Percentiles rank a stretch among this genome's conserved stretches.
phyloP scores from a whole-genome alignment of 345 rosid genomes.

The Eucalyptus paniculata region DNA sequence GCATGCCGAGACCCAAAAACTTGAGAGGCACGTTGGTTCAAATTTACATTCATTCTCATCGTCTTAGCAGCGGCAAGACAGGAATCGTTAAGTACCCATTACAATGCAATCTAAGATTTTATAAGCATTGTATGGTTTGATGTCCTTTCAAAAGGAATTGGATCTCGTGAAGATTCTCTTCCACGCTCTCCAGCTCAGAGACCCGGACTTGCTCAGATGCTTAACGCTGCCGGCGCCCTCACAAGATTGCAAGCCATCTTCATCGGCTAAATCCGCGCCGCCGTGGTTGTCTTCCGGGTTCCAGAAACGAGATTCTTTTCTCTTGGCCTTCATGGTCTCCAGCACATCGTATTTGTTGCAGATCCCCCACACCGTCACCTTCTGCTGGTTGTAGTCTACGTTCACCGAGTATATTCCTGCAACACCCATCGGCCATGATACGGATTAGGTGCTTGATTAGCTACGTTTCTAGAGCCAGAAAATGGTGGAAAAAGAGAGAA shows the following conservation, averaged over 20 bases:
- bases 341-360: slow-evolving; percentile 72
- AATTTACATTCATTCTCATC: not conserved
- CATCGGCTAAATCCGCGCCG: not conserved
- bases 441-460: not conserved
- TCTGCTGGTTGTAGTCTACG: slow-evolving; percentile 56
- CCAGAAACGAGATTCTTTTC: slow-evolving; percentile 80
- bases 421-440: not conserved
- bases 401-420: slow-evolving; percentile 76
- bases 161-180: slow-evolving; percentile 54
- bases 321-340: slow-evolving; percentile 45
- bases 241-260: not conserved
- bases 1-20: not conserved
- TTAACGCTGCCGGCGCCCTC: not conserved
- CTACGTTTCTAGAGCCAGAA: not conserved
- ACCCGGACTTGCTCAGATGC: slow-evolving; percentile 21
- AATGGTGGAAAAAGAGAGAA: not conserved
- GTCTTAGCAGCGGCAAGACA: not conserved
- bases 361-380: slow-evolving; percentile 87
- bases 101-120: not conserved
- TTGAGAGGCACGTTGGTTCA: not conserved
- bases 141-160: slow-evolving; percentile 17
- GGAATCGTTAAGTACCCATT: not conserved
- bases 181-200: slow-evolving; percentile 53
- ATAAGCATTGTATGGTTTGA: not conserved
- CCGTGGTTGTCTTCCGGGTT: slow-evolving; percentile 32